Conservation (phyloP, 1,139 yeast genomes). For the Diutina pseudorugosa region DNA sequence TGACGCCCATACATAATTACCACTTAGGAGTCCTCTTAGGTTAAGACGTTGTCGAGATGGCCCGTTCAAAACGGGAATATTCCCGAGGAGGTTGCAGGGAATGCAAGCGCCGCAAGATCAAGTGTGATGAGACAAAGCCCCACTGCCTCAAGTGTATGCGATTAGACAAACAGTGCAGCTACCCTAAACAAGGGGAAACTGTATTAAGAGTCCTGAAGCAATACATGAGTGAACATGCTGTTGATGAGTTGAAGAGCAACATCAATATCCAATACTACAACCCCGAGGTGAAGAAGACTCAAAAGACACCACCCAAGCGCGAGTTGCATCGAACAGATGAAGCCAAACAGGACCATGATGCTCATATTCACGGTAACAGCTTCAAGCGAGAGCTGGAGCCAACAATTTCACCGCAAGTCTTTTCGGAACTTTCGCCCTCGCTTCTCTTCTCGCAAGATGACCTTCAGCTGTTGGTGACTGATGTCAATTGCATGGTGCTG, state of each 20-base stretch:
- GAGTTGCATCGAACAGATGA: background rate
- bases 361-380: background rate
- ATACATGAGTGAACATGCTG: background rate
- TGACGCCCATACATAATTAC: background rate
- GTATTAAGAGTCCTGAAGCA: background rate
- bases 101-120: conserved; percentile 53
- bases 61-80: conserved; percentile 44
- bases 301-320: background rate
- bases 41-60: background rate
- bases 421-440: background rate
- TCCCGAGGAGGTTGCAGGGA: conserved; percentile 58
- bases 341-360: background rate
- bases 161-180: background rate
- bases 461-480: background rate
- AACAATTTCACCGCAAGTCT: background rate
- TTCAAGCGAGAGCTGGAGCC: background rate
- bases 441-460: background rate
- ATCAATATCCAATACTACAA: background rate
- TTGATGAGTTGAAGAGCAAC: background rate
- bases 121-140: conserved; percentile 57
- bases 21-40: background rate
- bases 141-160: background rate
- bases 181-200: background rate
- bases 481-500: conserved; percentile 1
- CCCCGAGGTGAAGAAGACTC: background rate